Evolutionary conservation across 371 early-diverging fungal species (phyloP).

Genomic region (Encephalitozoon romaleae): DNA sequence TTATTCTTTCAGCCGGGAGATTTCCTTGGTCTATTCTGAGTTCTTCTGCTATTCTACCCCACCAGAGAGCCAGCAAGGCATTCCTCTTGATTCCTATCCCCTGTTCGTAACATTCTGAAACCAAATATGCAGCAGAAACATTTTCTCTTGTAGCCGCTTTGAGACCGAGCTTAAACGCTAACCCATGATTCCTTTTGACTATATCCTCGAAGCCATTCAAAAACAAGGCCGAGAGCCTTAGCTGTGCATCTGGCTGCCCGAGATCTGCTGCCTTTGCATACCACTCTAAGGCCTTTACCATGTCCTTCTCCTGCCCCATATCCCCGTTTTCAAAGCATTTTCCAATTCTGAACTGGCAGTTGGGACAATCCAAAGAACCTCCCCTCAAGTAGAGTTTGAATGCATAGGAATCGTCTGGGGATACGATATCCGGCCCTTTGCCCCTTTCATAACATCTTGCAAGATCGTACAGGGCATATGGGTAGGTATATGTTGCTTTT

Average conservation of each 20-base stretch:
- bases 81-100: constrained; percentile 46
- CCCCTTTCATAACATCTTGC: constrained; percentile 55
- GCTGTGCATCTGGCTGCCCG: constrained; percentile 58
- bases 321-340: constrained; percentile 55
- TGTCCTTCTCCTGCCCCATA: constrained; percentile 27
- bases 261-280: constrained; percentile 53
- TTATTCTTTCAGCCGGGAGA: background rate
- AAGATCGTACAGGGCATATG: constrained; percentile 60
- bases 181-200: constrained; percentile 1
- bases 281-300: constrained; percentile 38
- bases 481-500: constrained; percentile 56
- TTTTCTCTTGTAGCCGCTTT: constrained; percentile 45
- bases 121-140: constrained; percentile 25
- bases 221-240: constrained; percentile 29
- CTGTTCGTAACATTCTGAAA: constrained; percentile 42
- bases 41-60: constrained; percentile 53
- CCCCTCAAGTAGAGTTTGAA: constrained; percentile 55
- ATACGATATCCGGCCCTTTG: background rate
- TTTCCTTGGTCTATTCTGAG: constrained; percentile 13
- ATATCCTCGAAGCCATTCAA: background rate
- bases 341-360: constrained; percentile 55
- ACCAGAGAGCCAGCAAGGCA: constrained; percentile 51
- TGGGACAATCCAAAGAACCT: constrained; percentile 54
- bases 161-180: constrained; percentile 46
- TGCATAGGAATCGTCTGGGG: constrained; percentile 34